Conservation (phyloP, 331 rosid genomes). For the Prunus yedoensis region DNA sequence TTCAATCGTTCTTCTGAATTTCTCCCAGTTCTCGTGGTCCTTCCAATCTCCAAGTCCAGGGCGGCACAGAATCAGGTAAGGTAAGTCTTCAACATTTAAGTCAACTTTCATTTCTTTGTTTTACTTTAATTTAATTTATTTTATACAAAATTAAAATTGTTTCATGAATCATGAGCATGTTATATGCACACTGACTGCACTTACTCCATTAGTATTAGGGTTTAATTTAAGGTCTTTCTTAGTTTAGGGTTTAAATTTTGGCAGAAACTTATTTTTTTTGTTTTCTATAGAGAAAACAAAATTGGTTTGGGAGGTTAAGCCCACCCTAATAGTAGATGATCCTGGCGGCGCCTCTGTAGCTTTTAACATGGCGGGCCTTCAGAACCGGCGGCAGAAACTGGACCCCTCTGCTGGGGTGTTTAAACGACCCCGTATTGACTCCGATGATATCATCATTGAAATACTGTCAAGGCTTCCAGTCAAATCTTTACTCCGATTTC, state of each 20-base stretch:
- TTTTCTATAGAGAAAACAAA: background rate
- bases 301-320: background rate
- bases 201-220: background rate
- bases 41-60: background rate
- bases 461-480: constrained; percentile 1
- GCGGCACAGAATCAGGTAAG: too few relatives aligned
- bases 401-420: background rate
- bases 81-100: background rate
- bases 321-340: background rate
- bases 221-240: background rate
- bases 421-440: background rate
- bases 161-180: background rate
- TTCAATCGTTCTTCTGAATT: too few relatives aligned
- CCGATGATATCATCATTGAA: background rate
- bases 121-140: too few relatives aligned
- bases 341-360: background rate
- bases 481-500: background rate
- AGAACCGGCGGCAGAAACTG: background rate
- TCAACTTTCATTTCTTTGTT: background rate
- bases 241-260: background rate
- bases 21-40: background rate
- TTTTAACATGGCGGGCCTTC: background rate
- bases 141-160: too few relatives aligned
- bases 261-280: too few relatives aligned
- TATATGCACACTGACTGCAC: background rate